phyloP scores from a whole-genome alignment of 305 asterid species.

The Salvia sclarea region DNA sequence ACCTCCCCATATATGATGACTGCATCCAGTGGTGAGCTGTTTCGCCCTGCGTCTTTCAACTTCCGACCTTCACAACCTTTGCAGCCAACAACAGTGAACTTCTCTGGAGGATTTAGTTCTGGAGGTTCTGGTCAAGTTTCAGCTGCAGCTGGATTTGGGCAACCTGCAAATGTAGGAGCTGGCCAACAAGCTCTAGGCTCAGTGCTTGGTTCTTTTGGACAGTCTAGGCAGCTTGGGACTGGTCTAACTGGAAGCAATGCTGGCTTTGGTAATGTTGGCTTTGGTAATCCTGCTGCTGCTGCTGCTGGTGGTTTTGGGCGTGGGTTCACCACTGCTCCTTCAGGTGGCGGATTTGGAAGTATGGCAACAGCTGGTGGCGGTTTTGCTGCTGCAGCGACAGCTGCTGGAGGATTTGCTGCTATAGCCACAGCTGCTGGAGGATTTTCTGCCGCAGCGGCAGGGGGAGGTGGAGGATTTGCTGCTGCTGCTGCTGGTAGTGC shows the following conservation, averaged over 20 bases:
- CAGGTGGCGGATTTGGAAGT: slow-evolving; percentile 62
- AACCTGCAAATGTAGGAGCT: slow-evolving; percentile 71
- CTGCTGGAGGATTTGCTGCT: slow-evolving; percentile 52
- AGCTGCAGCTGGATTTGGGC: slow-evolving; percentile 69
- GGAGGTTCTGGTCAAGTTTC: slow-evolving; percentile 57
- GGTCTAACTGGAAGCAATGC: slow-evolving; percentile 64
- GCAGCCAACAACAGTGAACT: slow-evolving; percentile 45
- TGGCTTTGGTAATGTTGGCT: slow-evolving; percentile 51
- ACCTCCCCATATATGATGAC: slow-evolving; percentile 48
- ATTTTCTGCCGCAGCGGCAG: slow-evolving; percentile 50
- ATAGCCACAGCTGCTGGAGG: slow-evolving; percentile 57
- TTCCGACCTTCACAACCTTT: slow-evolving; percentile 61
- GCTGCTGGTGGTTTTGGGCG: slow-evolving; percentile 65
- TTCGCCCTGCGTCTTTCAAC: slow-evolving; percentile 89
- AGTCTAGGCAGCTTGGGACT: slow-evolving; percentile 89
- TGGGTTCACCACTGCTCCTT: slow-evolving; percentile 57
- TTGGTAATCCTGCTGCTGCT: too few species aligned
- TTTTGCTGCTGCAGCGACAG: slow-evolving; percentile 53
- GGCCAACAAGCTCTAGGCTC: slow-evolving; percentile 92
- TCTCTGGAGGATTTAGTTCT: slow-evolving; percentile 57
- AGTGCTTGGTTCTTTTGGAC: slow-evolving; percentile 94
- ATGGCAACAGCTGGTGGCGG: slow-evolving; percentile 58
- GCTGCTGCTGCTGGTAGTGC: slow-evolving; percentile 42
- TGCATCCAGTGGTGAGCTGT: slow-evolving; percentile 62
- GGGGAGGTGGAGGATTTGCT: slow-evolving; percentile 53